phyloP scores from a whole-genome alignment of 164 flowering plant genomes.

The Annona squamosa region DNA sequence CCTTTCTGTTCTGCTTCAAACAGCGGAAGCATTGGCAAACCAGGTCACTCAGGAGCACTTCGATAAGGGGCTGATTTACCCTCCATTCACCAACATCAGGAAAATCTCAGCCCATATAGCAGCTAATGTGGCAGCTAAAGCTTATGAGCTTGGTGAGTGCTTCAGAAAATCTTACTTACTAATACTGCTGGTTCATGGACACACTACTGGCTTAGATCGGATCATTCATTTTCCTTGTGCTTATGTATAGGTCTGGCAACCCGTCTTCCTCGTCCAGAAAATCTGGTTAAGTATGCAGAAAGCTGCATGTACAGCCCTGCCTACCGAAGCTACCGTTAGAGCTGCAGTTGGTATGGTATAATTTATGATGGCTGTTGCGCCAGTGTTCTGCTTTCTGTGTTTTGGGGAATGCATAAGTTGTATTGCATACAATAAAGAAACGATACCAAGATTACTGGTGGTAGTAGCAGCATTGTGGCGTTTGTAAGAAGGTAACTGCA shows the following conservation, averaged over 20 bases:
- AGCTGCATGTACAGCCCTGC: constrained; percentile 91
- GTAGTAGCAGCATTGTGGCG: too few species aligned
- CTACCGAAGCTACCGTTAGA: constrained; percentile 54
- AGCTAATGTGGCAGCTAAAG: constrained; percentile 88
- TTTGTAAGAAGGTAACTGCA: too few species aligned
- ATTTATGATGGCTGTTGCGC: too few species aligned
- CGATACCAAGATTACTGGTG: too few species aligned
- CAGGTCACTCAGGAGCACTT: constrained; percentile 69
- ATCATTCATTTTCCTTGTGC: not conserved
- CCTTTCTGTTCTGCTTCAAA: constrained; percentile 7
- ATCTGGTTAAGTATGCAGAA: constrained; percentile 74
- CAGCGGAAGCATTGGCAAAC: constrained; percentile 83
- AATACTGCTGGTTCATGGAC: not conserved
- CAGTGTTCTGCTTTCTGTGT: too few species aligned
- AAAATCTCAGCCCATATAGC: constrained; percentile 95
- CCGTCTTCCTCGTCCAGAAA: constrained; percentile 70
- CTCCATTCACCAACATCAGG: constrained; percentile 73
- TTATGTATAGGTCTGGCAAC: constrained; percentile 59
- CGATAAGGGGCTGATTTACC: constrained; percentile 69
- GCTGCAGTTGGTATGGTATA: not conserved
- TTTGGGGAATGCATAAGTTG: too few species aligned
- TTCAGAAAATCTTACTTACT: not conserved
- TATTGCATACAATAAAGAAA: too few species aligned
- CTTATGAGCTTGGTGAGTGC: constrained; percentile 86
- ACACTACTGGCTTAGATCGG: not conserved